Evolutionary conservation across 2,329 filamentous ascomycete genomes (phyloP).

Genomic region (Bertia moriformis): DNA sequence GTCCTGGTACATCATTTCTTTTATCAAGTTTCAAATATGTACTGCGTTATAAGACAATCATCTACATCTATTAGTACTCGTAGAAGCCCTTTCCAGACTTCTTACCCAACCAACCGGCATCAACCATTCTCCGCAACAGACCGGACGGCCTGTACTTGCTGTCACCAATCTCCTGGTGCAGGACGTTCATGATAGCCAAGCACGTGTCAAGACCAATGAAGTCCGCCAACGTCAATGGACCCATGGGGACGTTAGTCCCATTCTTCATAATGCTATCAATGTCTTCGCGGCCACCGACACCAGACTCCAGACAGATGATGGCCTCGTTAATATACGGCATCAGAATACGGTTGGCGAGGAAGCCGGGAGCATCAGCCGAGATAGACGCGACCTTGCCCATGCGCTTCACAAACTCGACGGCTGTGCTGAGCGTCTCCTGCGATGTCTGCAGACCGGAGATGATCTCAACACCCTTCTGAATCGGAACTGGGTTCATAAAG

Average conservation of each 20-base stretch:
- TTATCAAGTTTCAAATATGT: no score
- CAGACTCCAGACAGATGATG: slow-evolving; percentile 86
- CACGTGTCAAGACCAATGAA: slow-evolving; percentile 97
- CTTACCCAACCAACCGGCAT: slow-evolving; percentile 94
- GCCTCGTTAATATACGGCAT: slow-evolving; percentile 99
- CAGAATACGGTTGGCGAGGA: slow-evolving; percentile 87
- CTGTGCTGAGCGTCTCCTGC: slow-evolving; percentile 63
- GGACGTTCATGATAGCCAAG: slow-evolving; percentile 88
- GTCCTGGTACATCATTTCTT: no score
- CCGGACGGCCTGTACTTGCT: slow-evolving; percentile 89
- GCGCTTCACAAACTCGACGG: slow-evolving; percentile 70
- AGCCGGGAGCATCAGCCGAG: slow-evolving; percentile 81
- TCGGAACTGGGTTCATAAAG: slow-evolving; percentile 97
- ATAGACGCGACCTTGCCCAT: slow-evolving; percentile 89
- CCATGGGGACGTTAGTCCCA: slow-evolving; percentile 96
- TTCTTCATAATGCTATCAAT: slow-evolving; percentile 99
- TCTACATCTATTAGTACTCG: slow-evolving; percentile 71
- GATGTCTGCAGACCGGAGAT: slow-evolving; percentile 90
- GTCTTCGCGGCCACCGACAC: slow-evolving; percentile 73
- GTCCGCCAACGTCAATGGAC: slow-evolving; percentile 80
- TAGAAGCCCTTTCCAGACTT: slow-evolving; percentile 96
- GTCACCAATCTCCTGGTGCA: slow-evolving; percentile 83
- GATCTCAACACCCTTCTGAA: slow-evolving; percentile 96
- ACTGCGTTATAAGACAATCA: no score
- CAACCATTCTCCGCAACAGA: slow-evolving; percentile 84